Evolutionary conservation across 106 monocot genomes (phyloP), one percentile per base, ranked within the genome.

Genomic region (Dendrobium officinale): DNA sequence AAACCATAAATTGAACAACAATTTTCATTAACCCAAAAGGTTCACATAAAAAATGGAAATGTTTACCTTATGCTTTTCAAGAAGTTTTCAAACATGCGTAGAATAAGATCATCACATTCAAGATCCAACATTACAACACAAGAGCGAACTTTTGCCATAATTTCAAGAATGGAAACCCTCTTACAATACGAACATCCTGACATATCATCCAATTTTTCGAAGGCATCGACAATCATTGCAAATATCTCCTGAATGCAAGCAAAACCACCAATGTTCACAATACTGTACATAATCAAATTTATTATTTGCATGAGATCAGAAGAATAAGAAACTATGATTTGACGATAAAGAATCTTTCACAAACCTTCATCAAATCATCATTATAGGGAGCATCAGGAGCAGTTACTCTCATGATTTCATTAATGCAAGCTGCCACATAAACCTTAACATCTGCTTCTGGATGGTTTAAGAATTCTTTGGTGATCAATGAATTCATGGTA

Each of bases 101-200:
- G 75, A 79, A 95, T 95, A 51, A 92, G 73, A 78, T 82, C 83
- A 79, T 92, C 95, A 80, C 95, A 95, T 84, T 92, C 95, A 75
- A 95, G 95, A 78, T 95, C 95, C 72, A 95, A 72, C 95, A 95
- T 92, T 83, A 95, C 85, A 55, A 95, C 95, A 77, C 90, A 95
- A n/a, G 88, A 92, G 9, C 88, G 85, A 59, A 92, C 95, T 66
- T 95, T 95, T 16, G 95, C 92, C 44, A 95, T 88, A 55, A 91
- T 95, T 85, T 95, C 95, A 72, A 95, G 95, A 81, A 95, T 85
- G 9, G 88, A 88, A 85, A 92, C 85, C 55, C 86, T 90, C 77
- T 92, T 95, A 0, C 42, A 11, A 84, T 81, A 90, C 31, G 84
- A 88, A 16, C 76, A 77, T 37, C 89, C 84, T 16, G 90, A 79